These are phyloP conservation scores for Celoporthe dispersa DNA, from an alignment of 2,329 filamentous ascomycete species.

Conservation along the genomic window DNA sequence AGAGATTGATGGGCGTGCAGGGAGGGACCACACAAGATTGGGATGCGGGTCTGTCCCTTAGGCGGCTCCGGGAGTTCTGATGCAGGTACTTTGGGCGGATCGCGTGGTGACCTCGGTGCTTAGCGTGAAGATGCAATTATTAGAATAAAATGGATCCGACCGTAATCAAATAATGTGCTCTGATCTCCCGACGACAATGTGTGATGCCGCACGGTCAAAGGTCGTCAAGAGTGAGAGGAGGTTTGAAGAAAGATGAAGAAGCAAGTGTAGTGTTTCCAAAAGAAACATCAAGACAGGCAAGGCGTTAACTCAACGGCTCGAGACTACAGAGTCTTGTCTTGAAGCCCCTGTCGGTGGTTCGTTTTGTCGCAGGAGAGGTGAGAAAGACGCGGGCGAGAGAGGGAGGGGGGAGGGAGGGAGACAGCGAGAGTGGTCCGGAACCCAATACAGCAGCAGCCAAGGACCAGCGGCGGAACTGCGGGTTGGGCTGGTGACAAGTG, in stretches of 20 bases:
- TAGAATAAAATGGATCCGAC: slow-evolving; percentile 30
- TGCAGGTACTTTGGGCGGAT: slow-evolving; percentile 29
- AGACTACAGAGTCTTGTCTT: neutral
- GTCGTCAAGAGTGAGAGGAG: neutral
- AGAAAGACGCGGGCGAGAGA: slow-evolving; percentile 24
- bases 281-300: neutral
- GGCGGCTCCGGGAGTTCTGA: slow-evolving; percentile 31
- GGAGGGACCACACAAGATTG: slow-evolving; percentile 33
- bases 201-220: slow-evolving; percentile 17
- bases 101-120: slow-evolving; percentile 29
- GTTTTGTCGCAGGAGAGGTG: slow-evolving; percentile 15
- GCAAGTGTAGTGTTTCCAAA: slow-evolving; percentile 9
- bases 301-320: neutral
- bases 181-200: slow-evolving; percentile 18
- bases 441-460: slow-evolving; percentile 19
- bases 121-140: slow-evolving; percentile 32
- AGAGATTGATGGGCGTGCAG: slow-evolving; percentile 31
- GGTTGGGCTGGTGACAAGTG: slow-evolving; percentile 4
- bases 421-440: slow-evolving; percentile 23
- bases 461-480: slow-evolving; percentile 15
- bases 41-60: slow-evolving; percentile 31
- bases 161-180: slow-evolving; percentile 33
- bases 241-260: slow-evolving; percentile 8
- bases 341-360: neutral
- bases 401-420: slow-evolving; percentile 16